phyloP scores from a whole-genome alignment of 805 yeast species.

The Blastobotrys muscicola region DNA sequence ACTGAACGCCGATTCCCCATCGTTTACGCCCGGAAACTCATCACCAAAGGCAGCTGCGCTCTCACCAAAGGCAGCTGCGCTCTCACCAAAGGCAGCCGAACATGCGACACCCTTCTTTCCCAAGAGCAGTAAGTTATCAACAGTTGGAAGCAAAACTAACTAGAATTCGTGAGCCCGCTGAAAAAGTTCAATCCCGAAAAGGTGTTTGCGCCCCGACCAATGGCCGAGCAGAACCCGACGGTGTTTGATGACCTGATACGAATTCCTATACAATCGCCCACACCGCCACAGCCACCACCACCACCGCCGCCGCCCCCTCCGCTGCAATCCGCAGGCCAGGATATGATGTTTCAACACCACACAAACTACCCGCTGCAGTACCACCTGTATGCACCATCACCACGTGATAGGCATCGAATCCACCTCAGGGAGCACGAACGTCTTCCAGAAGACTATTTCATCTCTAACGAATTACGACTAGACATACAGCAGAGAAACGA shows the following conservation, averaged over 20 bases:
- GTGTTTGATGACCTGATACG: too few species aligned
- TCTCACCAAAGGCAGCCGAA: slow-evolving; percentile 4
- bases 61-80: slow-evolving; percentile 4
- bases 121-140: slow-evolving; percentile 2
- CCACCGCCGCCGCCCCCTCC: slow-evolving; percentile 5
- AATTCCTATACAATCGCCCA: background rate
- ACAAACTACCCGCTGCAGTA: slow-evolving; percentile 46
- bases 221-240: background rate
- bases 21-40: slow-evolving; percentile 39
- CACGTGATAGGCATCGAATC: slow-evolving; percentile 48
- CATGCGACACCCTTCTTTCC: slow-evolving; percentile 11
- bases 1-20: slow-evolving; percentile 48
- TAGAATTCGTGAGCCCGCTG: background rate
- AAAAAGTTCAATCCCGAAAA: slow-evolving; percentile 11
- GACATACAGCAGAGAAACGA: slow-evolving; percentile 63
- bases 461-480: slow-evolving; percentile 65
- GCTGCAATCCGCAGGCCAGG: slow-evolving; percentile 6
- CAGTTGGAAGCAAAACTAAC: background rate
- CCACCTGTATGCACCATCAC: slow-evolving; percentile 83
- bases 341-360: slow-evolving; percentile 16
- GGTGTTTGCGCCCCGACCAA: slow-evolving; percentile 10
- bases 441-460: slow-evolving; percentile 57
- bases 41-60: slow-evolving; percentile 2
- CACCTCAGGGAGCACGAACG: slow-evolving; percentile 65
- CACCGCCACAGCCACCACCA: slow-evolving; percentile 5